Base-by-base conservation (phyloP, 73 alveolate genomes). In the Uronychia setigera region DNA sequence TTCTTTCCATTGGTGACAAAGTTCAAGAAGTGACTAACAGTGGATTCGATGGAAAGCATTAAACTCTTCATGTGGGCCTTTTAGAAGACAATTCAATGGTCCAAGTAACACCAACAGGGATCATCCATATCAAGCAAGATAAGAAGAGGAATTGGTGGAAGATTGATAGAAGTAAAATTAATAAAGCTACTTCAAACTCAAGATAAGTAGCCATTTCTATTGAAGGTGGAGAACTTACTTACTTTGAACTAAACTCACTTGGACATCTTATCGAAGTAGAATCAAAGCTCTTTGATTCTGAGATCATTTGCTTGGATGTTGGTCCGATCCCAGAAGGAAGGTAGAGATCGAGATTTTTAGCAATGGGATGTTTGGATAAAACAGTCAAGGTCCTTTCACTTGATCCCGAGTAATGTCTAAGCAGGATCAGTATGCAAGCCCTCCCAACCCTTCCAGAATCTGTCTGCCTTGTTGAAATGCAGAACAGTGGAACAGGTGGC, bases 391-490 rank as follows among this genome's bases (percentile, higher is more conserved):
- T 98, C 83, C 93, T 99, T 79, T 97, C 99, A 78, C 91, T 99
- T 87, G 99, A 99, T 83, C 99, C 98, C 29, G 99, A 99, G 88
- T 87, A 96, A 0, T 95, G 97, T 59, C 98, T 98, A 58, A 75
- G 86, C 58, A 95, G 99, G 92, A 91, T 97, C 74, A 80, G 96
- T n/a, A 87, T 95, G 84, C 98, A 98, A 89, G 98, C 99, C 26
- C 87, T 97, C 33, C 98, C 98, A 0, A 92, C 97, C 33, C 83
- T 58, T 74, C 98, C 99, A 14, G 96, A 94, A 74, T 91, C 97
- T 60, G 98, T 96, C 13, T 95, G 98, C 76, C 90, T 97, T 35
- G 82, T 98, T 88, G 98, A 96, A 87, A 95, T 98, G 95, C 92
- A 91, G 31, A 91, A 94, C 75, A 85, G 87, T 78, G 97, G 86